These are phyloP conservation scores for Hirsutella minnesotensis DNA, from an alignment of 2,329 filamentous ascomycete species.

Conservation along the genomic window DNA sequence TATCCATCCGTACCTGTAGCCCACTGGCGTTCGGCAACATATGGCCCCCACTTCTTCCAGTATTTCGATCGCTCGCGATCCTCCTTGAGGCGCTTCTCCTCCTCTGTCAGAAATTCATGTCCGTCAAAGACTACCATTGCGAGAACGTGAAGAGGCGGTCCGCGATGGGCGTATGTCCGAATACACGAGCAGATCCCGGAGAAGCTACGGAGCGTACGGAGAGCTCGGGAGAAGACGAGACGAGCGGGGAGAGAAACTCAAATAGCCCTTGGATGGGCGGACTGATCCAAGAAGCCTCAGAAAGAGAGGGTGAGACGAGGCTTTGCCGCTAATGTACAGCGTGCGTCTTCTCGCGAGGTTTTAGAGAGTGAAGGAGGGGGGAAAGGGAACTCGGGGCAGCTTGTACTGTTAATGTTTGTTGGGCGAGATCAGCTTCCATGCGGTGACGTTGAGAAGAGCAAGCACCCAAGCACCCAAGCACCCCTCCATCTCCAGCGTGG, in stretches of 20 bases:
- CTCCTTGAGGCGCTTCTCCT: constrained; percentile 81
- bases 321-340: too few relatives aligned
- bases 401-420: background rate
- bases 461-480: too few relatives aligned
- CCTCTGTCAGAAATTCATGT: constrained; percentile 76
- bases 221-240: background rate
- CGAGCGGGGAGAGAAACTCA: background rate
- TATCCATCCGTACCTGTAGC: constrained; percentile 63
- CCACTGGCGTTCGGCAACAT: constrained; percentile 91
- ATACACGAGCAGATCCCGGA: constrained; percentile 3
- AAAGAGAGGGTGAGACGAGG: too few relatives aligned
- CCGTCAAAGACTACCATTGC: constrained; percentile 83
- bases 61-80: constrained; percentile 77
- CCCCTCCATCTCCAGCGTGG: constrained; percentile 2
- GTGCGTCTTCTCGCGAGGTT: background rate
- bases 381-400: too few relatives aligned
- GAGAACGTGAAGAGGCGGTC: constrained; percentile 5
- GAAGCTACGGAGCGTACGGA: background rate
- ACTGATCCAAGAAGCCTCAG: too few relatives aligned
- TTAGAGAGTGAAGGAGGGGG: background rate
- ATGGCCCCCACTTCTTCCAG: constrained; percentile 98
- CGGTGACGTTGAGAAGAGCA: too few relatives aligned
- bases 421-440: too few relatives aligned
- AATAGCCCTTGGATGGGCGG: too few relatives aligned
- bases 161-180: constrained; percentile 4